Evolutionary conservation across 208 protist genomes (phyloP), one percentile per base, ranked within the genome.

Genomic region (Strigomonas culicis): DNA sequence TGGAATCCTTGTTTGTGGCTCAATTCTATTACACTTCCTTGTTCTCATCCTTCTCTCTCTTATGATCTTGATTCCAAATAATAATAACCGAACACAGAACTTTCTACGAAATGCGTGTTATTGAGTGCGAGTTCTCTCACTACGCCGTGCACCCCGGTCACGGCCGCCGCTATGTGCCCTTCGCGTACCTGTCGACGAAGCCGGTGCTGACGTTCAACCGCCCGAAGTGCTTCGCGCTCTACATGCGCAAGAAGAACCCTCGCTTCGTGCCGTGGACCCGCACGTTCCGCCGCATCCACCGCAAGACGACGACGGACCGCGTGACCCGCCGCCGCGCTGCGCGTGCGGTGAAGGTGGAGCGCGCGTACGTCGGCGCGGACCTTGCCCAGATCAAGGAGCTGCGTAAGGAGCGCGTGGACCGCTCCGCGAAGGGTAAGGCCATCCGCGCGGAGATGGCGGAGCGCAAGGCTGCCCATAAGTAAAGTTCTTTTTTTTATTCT

Each of bases 181-280:
- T 93, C 70, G 87, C 88, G 82, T 93, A 96, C 65, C 81, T 95
- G 72, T 96, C 93, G 61, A 97, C 93, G 75, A 96, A 94, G 89
- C 93, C 93, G 55, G 93, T 97, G 70, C 84, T 97, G 84, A 92
- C 90, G 57, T 97, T 97, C 81, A 74, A 82, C 55, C 78, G 80
- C 70, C 84, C 86, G 51, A 96, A 96, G 86, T 94, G 90, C 82
- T 86, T 90, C 59, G 87, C 77, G 39, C 73, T 96, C 78, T 97
- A 94, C 89, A 88, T 92, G 83, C 86, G 88, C 77, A 97, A 97
- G 89, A 97, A 96, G 89, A 97, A 97, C 87, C 90, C 93, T 59
- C 88, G 90, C 68, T 94, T 93, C 78, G 62, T 97, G 62, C 76
- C 79, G 68, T 97, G 93, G 93, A 97, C 93, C 73, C 85, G 88